Conservation (phyloP, 495 filamentous ascomycete genomes). For the Durotheca rogersii region DNA sequence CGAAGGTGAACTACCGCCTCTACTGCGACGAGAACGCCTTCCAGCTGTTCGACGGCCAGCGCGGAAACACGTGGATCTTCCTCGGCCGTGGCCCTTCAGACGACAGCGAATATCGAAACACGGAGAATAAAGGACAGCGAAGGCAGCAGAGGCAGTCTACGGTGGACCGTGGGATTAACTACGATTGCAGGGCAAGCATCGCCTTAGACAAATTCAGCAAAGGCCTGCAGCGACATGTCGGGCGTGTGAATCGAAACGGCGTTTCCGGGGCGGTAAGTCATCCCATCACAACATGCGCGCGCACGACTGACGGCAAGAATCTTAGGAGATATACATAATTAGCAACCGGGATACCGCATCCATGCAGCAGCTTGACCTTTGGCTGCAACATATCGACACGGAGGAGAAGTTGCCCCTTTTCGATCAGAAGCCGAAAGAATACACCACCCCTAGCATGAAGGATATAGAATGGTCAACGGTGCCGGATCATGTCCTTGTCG, state of each 20-base stretch:
- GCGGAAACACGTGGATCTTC: constrained; percentile 49
- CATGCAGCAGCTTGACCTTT: constrained; percentile 48
- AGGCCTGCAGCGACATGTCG: constrained; percentile 44
- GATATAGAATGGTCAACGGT: constrained; percentile 37
- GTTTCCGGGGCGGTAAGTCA: constrained; percentile 43
- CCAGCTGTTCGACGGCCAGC: constrained; percentile 45
- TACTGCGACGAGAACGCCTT: constrained; percentile 46
- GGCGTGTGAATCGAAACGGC: constrained; percentile 43
- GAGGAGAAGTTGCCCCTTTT: constrained; percentile 47
- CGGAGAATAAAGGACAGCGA: constrained; percentile 34
- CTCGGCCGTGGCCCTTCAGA: constrained; percentile 39
- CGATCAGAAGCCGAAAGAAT: constrained; percentile 42
- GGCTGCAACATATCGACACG: constrained; percentile 51
- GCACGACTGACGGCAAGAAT: background rate
- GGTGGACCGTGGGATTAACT: constrained; percentile 42
- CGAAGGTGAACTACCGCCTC: constrained; percentile 48
- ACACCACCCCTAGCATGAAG: constrained; percentile 38
- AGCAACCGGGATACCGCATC: constrained; percentile 53
- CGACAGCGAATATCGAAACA: constrained; percentile 40
- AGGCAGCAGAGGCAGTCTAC: constrained; percentile 41
- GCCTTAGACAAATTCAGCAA: constrained; percentile 50
- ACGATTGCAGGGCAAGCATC: constrained; percentile 46
- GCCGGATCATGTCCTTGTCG: constrained; percentile 28
- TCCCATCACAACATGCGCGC: background rate
- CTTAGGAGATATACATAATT: constrained; percentile 54